Base-by-base conservation (phyloP, 768 basidiomycete genomes). In the Amanita subjunquillea region DNA sequence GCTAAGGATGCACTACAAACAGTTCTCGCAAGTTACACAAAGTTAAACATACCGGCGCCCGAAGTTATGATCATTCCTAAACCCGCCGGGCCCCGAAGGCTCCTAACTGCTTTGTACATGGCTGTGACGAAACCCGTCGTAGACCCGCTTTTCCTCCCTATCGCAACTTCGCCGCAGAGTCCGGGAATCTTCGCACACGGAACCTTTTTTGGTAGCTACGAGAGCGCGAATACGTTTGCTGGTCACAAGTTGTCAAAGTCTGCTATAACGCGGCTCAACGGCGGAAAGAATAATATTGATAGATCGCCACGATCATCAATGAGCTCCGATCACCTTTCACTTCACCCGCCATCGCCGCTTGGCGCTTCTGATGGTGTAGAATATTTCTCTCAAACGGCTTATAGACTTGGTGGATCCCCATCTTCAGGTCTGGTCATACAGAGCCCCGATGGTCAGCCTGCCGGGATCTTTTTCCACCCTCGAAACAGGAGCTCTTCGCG, bases 21-120 rank as follows among this genome's bases (percentile, higher is more conserved):
- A 15, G 71, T 83, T 17, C 70, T 86, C 56, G 64, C 65, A 37
- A 73, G 74, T 1, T 77, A 77, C 49, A 59, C 68, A 20, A 66
- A 70, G 34, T 68, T 76, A 9, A 54, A 71, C 60, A 62, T 70
- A 22, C 71, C 75, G 13, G 65, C 87, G 9, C 85, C 96, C 1
- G 96, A 99, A 59, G 81, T 99, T 27, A 89, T 98, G 78, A 91
- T 99, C 58, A 85, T 98, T 37, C 95, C 94, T 20, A 99, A 98
- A 68, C 95, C 95, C 8, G 94, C 89, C 15, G 95, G 96, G 4
- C 96, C 96, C 6, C 82, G 95, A 37, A 82, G 95, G 7, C 85
- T 97, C 59, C 72, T 99, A 58, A 94, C 93, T 20, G 87, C 93
- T 23, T 72, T 99, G 15, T 87, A 95, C 63, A 97, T 91, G 3